phyloP scores from a whole-genome alignment of 139 green algal species.

The Edaphochlamys debaryana region DNA sequence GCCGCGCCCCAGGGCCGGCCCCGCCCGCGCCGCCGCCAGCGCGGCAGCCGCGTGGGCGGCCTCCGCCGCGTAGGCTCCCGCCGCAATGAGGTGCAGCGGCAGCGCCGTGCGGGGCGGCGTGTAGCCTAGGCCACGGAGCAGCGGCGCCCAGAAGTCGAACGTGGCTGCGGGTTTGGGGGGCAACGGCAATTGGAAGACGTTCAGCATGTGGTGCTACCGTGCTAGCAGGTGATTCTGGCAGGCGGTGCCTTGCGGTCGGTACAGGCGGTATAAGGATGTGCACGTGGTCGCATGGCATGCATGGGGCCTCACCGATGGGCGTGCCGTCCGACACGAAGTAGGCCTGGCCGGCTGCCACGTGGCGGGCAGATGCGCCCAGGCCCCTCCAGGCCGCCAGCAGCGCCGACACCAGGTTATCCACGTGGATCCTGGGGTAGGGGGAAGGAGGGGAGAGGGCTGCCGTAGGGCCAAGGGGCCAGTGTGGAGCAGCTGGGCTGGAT shows the following conservation, averaged over 20 bases:
- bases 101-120: not conserved
- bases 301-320: constrained; percentile 13
- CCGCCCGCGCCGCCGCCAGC: not conserved
- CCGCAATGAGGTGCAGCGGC: not conserved
- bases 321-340: constrained; percentile 45
- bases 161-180: not conserved
- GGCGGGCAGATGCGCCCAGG: not conserved
- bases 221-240: too few relatives aligned
- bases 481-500: too few relatives aligned
- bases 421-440: constrained; percentile 18
- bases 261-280: too few relatives aligned
- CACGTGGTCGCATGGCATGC: too few relatives aligned
- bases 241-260: too few relatives aligned
- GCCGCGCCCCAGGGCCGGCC: not conserved
- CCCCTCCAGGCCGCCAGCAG: not conserved
- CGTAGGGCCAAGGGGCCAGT: too few relatives aligned
- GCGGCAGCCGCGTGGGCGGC: not conserved
- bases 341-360: constrained; percentile 11
- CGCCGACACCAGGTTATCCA: constrained; percentile 19
- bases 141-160: constrained; percentile 47
- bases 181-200: too few relatives aligned
- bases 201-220: too few relatives aligned
- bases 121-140: constrained; percentile 47
- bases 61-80: not conserved
- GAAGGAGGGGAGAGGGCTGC: not conserved